These are phyloP conservation scores for Salix arbutifolia DNA, from an alignment of 345 rosid genomes.

Conservation along the genomic window DNA sequence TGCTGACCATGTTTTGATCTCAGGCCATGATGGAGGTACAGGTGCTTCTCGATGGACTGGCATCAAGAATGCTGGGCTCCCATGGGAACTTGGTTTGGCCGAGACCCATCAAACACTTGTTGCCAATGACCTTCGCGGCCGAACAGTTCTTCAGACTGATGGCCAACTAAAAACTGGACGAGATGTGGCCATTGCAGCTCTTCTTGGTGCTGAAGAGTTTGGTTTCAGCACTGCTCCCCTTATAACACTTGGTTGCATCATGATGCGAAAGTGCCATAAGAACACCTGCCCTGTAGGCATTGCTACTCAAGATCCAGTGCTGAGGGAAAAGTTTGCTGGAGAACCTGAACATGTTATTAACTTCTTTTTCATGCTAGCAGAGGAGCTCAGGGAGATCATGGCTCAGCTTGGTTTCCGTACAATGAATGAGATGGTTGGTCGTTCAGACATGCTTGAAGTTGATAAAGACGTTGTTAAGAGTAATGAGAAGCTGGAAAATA, in stretches of 20 bases:
- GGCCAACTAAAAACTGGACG: conserved; percentile 99
- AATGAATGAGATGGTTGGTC: conserved; percentile 90
- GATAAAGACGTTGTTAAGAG: conserved; percentile 72
- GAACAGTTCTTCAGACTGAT: conserved; percentile 96
- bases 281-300: conserved; percentile 99
- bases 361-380: conserved; percentile 97
- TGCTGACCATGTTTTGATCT: conserved; percentile 93
- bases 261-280: conserved; percentile 99
- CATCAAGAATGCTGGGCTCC: conserved; percentile 96
- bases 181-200: conserved; percentile 96
- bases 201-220: conserved; percentile 99
- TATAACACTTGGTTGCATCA: conserved; percentile 96
- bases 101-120: conserved; percentile 99
- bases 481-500: conserved; percentile 82
- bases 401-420: conserved; percentile 82
- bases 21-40: conserved; percentile 99
- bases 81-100: conserved; percentile 99
- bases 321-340: conserved; percentile 97
- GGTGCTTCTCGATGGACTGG: conserved; percentile 99
- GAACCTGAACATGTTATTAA: conserved; percentile 98
- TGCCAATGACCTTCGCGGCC: conserved; percentile 98
- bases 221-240: conserved; percentile 99
- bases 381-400: conserved; percentile 97
- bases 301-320: conserved; percentile 99
- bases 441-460: conserved; percentile 98